These are phyloP conservation scores for Coemansia sp. DNA, from an alignment of 192 early-diverging fungal species.

Conservation along the genomic window DNA sequence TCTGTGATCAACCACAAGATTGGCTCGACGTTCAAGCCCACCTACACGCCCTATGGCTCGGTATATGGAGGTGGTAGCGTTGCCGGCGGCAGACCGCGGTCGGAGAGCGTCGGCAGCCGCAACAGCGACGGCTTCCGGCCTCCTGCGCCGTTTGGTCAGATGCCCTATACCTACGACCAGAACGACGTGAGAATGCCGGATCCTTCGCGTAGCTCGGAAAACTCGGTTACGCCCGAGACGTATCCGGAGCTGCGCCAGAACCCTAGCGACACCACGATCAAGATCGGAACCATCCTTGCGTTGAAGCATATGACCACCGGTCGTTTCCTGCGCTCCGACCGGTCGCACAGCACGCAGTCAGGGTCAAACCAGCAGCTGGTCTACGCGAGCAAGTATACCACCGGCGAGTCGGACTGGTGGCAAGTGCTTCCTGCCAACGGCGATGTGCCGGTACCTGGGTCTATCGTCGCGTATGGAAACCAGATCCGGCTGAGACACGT, in stretches of 20 bases:
- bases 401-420: constrained; percentile 51
- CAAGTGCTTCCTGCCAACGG: constrained; percentile 57
- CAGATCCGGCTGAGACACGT: constrained; percentile 58
- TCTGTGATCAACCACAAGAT: not conserved
- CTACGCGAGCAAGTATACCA: constrained; percentile 47
- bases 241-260: constrained; percentile 48
- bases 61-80: constrained; percentile 7
- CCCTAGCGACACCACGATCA: constrained; percentile 32
- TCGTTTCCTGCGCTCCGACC: constrained; percentile 32
- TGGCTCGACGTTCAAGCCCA: not conserved
- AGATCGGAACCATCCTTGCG: constrained; percentile 32
- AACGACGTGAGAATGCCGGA: constrained; percentile 30
- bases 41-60: constrained; percentile 9
- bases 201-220: constrained; percentile 44
- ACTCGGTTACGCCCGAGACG: constrained; percentile 34
- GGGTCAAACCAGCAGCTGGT: constrained; percentile 61
- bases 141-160: constrained; percentile 34
- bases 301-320: constrained; percentile 52
- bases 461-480: constrained; percentile 49
- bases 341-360: constrained; percentile 36
- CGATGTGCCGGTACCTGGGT: constrained; percentile 40
- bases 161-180: constrained; percentile 34
- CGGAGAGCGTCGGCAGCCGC: constrained; percentile 28
- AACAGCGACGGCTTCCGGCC: constrained; percentile 28
- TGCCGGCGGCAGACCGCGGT: constrained; percentile 7